A percentile compares a stretch with the other conserved stretches of the same genome.
These are phyloP conservation scores for Chlorella sp. DNA, from an alignment of 139 green algal genomes.

Conservation along the genomic window DNA sequence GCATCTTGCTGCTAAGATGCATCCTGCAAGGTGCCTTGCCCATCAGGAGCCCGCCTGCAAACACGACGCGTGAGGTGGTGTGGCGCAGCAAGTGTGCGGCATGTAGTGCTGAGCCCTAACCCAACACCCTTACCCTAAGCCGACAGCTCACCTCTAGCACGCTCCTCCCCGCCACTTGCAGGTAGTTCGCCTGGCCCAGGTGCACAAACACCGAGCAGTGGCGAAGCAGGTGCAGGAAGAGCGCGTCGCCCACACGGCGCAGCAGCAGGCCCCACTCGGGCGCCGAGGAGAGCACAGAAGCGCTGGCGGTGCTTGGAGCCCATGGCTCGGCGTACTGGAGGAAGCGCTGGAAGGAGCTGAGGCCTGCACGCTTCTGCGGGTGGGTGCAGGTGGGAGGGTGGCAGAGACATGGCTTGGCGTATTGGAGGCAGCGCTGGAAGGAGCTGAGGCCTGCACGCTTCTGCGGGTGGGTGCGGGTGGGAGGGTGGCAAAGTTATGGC, in stretches of 20 bases:
- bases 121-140: too few relatives aligned
- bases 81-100: too few relatives aligned
- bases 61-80: too few relatives aligned
- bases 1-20: too few relatives aligned
- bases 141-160: background rate
- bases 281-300: background rate
- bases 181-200: slow-evolving; percentile 1
- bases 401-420: slow-evolving; percentile 1
- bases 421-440: background rate
- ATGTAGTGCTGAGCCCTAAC: too few relatives aligned
- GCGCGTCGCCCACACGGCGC: background rate
- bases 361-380: background rate
- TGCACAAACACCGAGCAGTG: background rate
- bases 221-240: slow-evolving; percentile 1
- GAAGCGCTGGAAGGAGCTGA: background rate
- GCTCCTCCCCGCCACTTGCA: background rate
- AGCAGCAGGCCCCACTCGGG: slow-evolving; percentile 7
- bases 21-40: too few relatives aligned
- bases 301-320: background rate
- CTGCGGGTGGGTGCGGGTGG: too few relatives aligned
- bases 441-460: background rate
- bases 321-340: background rate
- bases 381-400: too few relatives aligned
- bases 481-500: too few relatives aligned
- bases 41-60: background rate